Evolutionary conservation across 2,329 filamentous ascomycete species (phyloP), one percentile per base, ranked within the genome.

Genomic region (Claviceps spartinae): DNA sequence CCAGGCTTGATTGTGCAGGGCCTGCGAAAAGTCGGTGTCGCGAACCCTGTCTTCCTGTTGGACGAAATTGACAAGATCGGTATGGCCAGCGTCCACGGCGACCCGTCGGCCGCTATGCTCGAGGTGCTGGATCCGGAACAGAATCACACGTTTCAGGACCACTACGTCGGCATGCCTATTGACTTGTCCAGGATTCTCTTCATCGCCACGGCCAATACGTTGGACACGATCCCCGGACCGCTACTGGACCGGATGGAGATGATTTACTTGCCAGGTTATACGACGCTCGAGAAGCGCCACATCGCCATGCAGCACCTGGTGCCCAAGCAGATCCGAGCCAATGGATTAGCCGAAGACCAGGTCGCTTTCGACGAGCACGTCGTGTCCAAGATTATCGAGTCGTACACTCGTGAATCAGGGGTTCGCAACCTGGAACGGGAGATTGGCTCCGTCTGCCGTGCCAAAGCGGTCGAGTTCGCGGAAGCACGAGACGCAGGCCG

Each of bases 61-160:
- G 93, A 98, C 63, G 93, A 98, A 71, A 96, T 98, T 59, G 93
- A 98, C 74, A 98, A 98, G 75, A 79, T 98, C 55, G 89, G 90
- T 56, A 82, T 83, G 54, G 83, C 88, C 38, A 97, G 91, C 65
- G 86, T 93, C 66, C 90, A 98, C 59, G 93, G 93, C 42, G 93
- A 98, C 62, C 93, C 93, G 3, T 94, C 88, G 20, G 93, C 93
- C 22, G 93, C 93, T 8, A 96, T 98, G 91, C 81, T 98, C 14
- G 93, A 98, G 67, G 93, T 98, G 11, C 76, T 98, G 46, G 93
- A 98, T 63, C 93, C 93, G 0, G 93, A 98, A 67, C 93, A 98
- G 70, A 98, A 98, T 64, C 80, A 94, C 67, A 85, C 82, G 9
- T 98, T 98, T 69, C 87, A 83, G 34, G 93, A 98, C 64, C 93